Base-by-base conservation (phyloP, 2,329 filamentous ascomycete species). In the Phyllosticta ampelicida region DNA sequence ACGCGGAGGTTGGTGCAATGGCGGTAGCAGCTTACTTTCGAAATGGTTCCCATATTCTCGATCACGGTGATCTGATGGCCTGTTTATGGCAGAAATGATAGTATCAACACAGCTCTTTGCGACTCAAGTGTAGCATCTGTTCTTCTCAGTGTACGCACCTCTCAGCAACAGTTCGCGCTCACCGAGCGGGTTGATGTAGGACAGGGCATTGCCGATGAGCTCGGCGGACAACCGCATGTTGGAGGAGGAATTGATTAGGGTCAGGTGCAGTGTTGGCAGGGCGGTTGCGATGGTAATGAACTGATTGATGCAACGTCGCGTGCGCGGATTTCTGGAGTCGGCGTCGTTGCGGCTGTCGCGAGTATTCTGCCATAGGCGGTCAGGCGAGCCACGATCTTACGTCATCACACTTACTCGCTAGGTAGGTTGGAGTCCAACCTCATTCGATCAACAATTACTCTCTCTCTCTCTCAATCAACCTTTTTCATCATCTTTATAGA, bases 101-200 rank as follows among this genome's bases (percentile, higher is more conserved):
- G 83, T 87, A 91, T 95, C 86, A 94, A 92, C 83, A 83, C 81
- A 89, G 87, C 82, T 85, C 85, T 68, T 56, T 48, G 21, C 26
- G 23, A 20, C 71, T 78, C 52, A 84, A 83, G 84, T 90, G 89
- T 89, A 96, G 90, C 84, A 95, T 94, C 90, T 92, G 89, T 81
- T 85, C 90, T 90, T 95, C 90, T 87, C 87, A 84, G 63, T 48
- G 62, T 63, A 84, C 90, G 85, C 88, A 97, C 94, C 94, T 96
- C 94, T 86, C 69, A 99, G 89, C 80, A 97, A 91, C 74, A 99
- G 85, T 83, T 99, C 94, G 75, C 94, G 90, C 82, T 99, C 94
- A 78, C 94, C 95, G 75, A 99, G 83, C 73, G 92, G 91, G 77
- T 97, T 99, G 77, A 97, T 87, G 81, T 96, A 99, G 74, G 92